Evolutionary conservation across 805 yeast genomes (phyloP).

Genomic region (Saccharomycopsis sp.): DNA sequence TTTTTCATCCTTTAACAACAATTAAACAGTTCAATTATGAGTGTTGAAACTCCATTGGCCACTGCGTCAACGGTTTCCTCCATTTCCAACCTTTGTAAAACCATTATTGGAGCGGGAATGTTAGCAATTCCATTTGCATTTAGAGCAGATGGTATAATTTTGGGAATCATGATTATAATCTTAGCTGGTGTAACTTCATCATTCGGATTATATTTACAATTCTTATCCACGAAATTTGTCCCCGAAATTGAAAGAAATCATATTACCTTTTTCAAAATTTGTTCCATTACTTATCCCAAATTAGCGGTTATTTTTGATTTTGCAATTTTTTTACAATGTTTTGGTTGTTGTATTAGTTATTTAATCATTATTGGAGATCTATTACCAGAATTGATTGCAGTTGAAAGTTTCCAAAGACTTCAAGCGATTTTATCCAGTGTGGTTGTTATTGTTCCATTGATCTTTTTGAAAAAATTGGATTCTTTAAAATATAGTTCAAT

Average conservation of each 20-base stretch:
- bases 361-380: conserved; percentile 68
- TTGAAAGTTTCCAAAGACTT: conserved; percentile 23
- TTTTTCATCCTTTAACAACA: no score
- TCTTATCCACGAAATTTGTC: conserved; percentile 44
- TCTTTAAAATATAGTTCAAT: conserved; percentile 61
- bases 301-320: conserved; percentile 60
- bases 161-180: conserved; percentile 45
- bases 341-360: conserved; percentile 66
- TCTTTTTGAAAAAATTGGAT: conserved; percentile 52
- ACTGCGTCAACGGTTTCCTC: conserved; percentile 51
- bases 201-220: conserved; percentile 56
- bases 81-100: conserved; percentile 56
- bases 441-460: conserved; percentile 49
- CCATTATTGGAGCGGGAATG: conserved; percentile 75
- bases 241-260: conserved; percentile 47
- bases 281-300: conserved; percentile 64
- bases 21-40: no score
- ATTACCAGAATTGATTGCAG: conserved; percentile 54
- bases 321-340: conserved; percentile 68
- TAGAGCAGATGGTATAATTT: conserved; percentile 38
- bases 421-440: conserved; percentile 39
- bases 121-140: conserved; percentile 65
- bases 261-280: conserved; percentile 63
- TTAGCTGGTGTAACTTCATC: conserved; percentile 59
- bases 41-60: conserved; percentile 25